Base-by-base conservation (phyloP, 345 rosid species). In the Lepidium sativum region DNA sequence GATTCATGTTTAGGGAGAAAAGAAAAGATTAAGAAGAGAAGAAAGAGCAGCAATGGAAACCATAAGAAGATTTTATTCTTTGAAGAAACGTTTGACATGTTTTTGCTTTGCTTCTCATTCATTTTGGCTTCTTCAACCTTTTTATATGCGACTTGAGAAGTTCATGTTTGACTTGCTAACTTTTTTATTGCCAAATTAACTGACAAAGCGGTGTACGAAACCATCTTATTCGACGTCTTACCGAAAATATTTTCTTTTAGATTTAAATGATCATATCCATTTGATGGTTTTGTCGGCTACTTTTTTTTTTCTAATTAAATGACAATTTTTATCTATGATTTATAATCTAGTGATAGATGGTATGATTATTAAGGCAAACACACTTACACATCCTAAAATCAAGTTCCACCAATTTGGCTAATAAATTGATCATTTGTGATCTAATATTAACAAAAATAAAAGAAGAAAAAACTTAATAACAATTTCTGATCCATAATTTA, bases 1-100 rank as follows among this genome's bases (percentile, higher is more conserved):
- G 54, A 35, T 42, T 34, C 68, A 63, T 39, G 29, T 10, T 3
- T 38, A 18, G 29, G 35, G 33, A 51, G 41, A 67, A 54, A 73
- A 45, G 8, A 15, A 54, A 59, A 39, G 12, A 29, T 9, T 37
- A 73, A 53, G 34, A 57, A 72, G 52, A 68, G 53, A 31, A 76
- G 45, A 51, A 76, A 60, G 44, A 74, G 27, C 21, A 65, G 17
- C 4, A 55, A 53, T 23, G 73, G 65, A 65, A 55, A 13, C 47
- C 58, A 52, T 43, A 76, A 50, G 37, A 62, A 66, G 34, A 55
- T 33, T 1, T 14, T 31, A 25, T 47, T 25, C 29, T 45, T 61
- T 13, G 25, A 45, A 41, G 27, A 60, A 32, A 2, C 1, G 12
- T 51, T 52, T 17, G 8, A 2, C 65, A 60, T 60, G 9, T 52